Base-by-base conservation (phyloP, 306 rosid species). In the Gastrolobium villosum region DNA sequence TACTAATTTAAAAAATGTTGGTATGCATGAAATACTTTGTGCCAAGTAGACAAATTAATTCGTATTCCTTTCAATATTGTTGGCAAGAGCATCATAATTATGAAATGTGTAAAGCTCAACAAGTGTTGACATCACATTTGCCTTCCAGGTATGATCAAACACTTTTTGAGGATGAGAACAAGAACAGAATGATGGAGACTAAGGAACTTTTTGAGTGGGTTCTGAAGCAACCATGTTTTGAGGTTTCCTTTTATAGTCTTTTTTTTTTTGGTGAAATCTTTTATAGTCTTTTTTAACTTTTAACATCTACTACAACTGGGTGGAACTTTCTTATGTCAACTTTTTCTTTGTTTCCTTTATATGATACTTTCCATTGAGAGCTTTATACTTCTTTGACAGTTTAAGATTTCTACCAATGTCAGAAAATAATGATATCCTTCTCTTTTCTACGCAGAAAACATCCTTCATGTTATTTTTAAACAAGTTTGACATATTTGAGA, bases 401-500 rank as follows among this genome's bases (percentile, higher is more conserved):
- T 53, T 53, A 30, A 41, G 15, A 75, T 77, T 43, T 56, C 7
- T 67, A 55, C 49, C 11, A 34, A 64, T 65, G 70, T 53, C 34
- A 69, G n/a, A 39, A 15, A 59, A 72, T 54, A 48, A 60, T 76
- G 31, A 65, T 35, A 60, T 59, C 48, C 72, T 76, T 79, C 65
- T 67, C 52, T 63, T 72, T 62, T 81, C 43, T 75, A 77, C 74
- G 65, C 93, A 96, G 99, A 96, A 93, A 84, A 96, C 99, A 32
- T 96, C 99, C 77, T 93, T 96, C 97, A 90, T 96, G 99, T 86
- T 96, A 79, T 96, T 96, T 79, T 84, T 96, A 55, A 96, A 96
- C 89, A 96, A 96, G 91, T 96, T 96, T 10, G 98, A 96, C 82
- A 89, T 96, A 83, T 93, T 96, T 28, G 99, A 96, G 94, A 93